These are phyloP conservation scores for Vitis amurensis DNA, from an alignment of 164 flowering plant genomes.

Conservation along the genomic window DNA sequence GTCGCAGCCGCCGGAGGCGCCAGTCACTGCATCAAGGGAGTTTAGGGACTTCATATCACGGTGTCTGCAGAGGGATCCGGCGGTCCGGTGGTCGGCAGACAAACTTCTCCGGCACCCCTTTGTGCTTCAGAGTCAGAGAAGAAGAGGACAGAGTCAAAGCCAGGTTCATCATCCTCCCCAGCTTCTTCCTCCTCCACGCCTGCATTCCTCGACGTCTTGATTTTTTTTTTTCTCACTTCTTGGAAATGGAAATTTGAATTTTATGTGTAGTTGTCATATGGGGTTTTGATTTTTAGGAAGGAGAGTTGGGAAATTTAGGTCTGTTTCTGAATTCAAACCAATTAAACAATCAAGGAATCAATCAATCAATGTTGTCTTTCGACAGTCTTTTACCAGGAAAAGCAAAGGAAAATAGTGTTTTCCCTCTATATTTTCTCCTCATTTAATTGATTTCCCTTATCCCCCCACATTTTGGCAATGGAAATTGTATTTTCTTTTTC, in stretches of 20 bases:
- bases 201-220: slow-evolving; percentile 3
- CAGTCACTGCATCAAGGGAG: slow-evolving; percentile 61
- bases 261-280: not conserved
- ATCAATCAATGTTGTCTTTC: too few species aligned
- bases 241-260: not conserved
- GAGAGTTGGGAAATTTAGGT: not conserved
- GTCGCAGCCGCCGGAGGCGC: slow-evolving; percentile 82
- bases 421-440: too few species aligned
- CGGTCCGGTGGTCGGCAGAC: slow-evolving; percentile 56
- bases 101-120: slow-evolving; percentile 69
- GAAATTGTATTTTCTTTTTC: too few species aligned
- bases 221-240: not conserved
- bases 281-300: not conserved
- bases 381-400: too few species aligned
- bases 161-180: slow-evolving; percentile 25
- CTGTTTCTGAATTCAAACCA: not conserved
- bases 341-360: not conserved
- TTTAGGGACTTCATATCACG: slow-evolving; percentile 61
- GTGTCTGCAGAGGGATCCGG: slow-evolving; percentile 79
- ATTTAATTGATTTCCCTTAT: too few species aligned
- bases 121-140: slow-evolving; percentile 21
- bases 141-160: not conserved
- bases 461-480: too few species aligned
- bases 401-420: too few species aligned
- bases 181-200: slow-evolving; percentile 29